Conservation (phyloP, 148 eudicot genomes). For the Rheum nobile region DNA sequence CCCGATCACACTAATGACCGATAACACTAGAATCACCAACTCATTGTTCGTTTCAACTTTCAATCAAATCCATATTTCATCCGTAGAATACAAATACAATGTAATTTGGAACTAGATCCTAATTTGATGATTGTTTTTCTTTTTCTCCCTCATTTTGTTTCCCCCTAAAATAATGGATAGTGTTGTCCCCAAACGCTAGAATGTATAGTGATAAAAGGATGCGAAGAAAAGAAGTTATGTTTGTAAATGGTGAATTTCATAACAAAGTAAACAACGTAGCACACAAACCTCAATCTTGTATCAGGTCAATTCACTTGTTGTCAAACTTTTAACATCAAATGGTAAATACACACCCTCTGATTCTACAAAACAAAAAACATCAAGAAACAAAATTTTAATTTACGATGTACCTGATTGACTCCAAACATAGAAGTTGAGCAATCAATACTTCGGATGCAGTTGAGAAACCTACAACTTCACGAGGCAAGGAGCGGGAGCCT, state of each 20-base stretch:
- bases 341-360: background rate
- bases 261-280: background rate
- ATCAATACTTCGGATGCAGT: background rate
- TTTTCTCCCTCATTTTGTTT: too few relatives aligned
- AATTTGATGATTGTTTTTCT: too few relatives aligned
- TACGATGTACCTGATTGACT: background rate
- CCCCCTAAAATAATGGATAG: too few relatives aligned
- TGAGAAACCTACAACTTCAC: constrained; percentile 2
- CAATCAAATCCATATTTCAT: too few relatives aligned
- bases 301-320: background rate
- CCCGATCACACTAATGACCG: too few relatives aligned
- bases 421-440: background rate
- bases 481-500: constrained; percentile 26
- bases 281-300: background rate
- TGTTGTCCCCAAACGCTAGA: too few relatives aligned
- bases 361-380: background rate
- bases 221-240: too few relatives aligned
- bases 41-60: too few relatives aligned
- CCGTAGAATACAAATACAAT: too few relatives aligned
- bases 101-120: too few relatives aligned
- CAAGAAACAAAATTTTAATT: background rate
- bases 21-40: too few relatives aligned
- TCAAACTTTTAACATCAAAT: background rate
- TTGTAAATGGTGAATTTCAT: background rate
- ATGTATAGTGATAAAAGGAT: too few relatives aligned